Percentiles rank a stretch among this genome's conserved stretches.
phyloP scores from a whole-genome alignment of 345 rosid species.

The Isatis tinctoria region DNA sequence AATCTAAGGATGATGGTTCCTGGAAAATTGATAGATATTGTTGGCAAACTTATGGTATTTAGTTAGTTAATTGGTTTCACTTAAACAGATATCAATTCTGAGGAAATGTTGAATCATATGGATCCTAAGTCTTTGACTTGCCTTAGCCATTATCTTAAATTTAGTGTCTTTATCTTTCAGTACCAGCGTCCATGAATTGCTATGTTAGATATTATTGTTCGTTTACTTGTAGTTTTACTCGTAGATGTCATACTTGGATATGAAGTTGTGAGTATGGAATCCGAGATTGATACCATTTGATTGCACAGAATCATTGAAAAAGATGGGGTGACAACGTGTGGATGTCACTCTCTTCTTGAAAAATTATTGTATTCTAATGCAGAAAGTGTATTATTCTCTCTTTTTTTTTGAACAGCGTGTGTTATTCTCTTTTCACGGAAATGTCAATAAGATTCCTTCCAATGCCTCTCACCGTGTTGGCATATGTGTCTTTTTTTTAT shows the following conservation, averaged over 20 bases:
- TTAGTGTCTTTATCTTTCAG: no score
- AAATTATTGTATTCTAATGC: constrained; percentile 10
- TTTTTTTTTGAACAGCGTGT: no score
- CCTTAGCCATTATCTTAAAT: background rate
- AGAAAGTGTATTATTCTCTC: constrained; percentile 11
- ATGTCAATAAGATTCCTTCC: constrained; percentile 58
- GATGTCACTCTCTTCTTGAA: background rate
- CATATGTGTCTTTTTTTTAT: constrained; percentile 72
- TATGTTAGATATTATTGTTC: background rate
- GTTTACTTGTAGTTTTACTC: background rate
- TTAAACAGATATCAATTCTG: background rate
- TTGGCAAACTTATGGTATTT: background rate
- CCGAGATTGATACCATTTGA: background rate
- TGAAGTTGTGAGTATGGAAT: background rate
- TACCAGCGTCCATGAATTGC: background rate
- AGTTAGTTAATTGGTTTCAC: background rate
- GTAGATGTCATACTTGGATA: no score
- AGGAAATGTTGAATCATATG: constrained; percentile 3
- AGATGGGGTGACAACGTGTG: background rate
- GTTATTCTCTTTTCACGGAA: background rate
- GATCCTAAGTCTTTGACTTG: background rate
- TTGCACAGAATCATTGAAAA: constrained; percentile 6
- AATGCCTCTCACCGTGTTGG: constrained; percentile 87
- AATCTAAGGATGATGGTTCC: background rate
- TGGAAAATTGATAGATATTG: background rate